These are phyloP conservation scores for Trifolium fragiferum DNA, from an alignment of 306 rosid genomes.

Conservation along the genomic window DNA sequence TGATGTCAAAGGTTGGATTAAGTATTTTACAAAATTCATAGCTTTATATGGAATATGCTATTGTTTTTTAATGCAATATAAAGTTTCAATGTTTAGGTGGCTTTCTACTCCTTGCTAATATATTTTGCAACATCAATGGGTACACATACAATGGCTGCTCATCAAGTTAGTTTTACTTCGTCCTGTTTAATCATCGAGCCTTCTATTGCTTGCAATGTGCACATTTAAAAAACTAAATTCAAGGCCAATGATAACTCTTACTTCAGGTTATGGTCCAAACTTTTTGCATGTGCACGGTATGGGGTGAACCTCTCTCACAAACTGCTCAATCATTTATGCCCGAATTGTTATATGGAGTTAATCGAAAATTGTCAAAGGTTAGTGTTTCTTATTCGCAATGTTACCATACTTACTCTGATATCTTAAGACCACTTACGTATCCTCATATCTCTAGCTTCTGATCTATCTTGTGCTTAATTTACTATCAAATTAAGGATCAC, in stretches of 20 bases:
- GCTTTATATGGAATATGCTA: conserved; percentile 23
- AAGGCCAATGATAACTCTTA: conserved; percentile 39
- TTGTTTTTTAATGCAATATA: conserved; percentile 31
- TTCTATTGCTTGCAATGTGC: conserved; percentile 38
- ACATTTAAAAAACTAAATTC: conserved; percentile 23
- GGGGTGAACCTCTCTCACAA: conserved; percentile 99
- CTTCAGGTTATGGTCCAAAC: conserved; percentile 91
- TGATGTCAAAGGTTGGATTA: conserved; percentile 79
- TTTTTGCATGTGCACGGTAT: conserved; percentile 76
- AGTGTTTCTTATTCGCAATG: conserved; percentile 42
- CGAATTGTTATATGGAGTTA: conserved; percentile 70
- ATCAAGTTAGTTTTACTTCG: conserved; percentile 66
- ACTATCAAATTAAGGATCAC: conserved; percentile 5
- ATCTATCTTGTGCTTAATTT: background rate
- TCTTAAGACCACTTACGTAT: background rate
- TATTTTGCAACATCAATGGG: conserved; percentile 92
- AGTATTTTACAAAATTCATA: conserved; percentile 25
- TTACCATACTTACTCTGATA: conserved; percentile 28
- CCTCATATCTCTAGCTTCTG: conserved; percentile 11
- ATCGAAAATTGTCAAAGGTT: conserved; percentile 76
- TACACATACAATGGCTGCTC: conserved; percentile 88
- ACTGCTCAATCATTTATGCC: conserved; percentile 98
- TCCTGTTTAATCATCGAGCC: conserved; percentile 27
- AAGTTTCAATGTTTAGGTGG: conserved; percentile 60
- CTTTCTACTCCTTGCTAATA: conserved; percentile 74